Evolutionary conservation across 2,329 filamentous ascomycete species (phyloP).

Genomic region (Verticillium nubilum): DNA sequence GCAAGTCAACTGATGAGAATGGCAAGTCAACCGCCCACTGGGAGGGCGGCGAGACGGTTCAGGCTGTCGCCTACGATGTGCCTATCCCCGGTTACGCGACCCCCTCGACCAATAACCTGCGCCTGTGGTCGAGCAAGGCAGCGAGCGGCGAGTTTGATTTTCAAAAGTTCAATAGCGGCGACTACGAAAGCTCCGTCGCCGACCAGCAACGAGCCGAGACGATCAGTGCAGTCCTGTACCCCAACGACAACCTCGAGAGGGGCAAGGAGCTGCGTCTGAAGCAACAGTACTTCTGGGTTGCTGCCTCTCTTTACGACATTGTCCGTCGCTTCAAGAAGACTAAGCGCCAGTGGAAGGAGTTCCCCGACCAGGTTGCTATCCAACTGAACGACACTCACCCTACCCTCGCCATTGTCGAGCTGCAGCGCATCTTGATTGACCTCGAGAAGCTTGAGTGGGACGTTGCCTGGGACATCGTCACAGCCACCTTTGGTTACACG

Average conservation of each 20-base stretch:
- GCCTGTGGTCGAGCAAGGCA: slow-evolving; percentile 96
- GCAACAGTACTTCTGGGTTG: slow-evolving; percentile 99
- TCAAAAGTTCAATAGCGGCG: slow-evolving; percentile 97
- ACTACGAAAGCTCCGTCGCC: slow-evolving; percentile 97
- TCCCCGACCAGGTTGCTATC: slow-evolving; percentile 91
- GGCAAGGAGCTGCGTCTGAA: slow-evolving; percentile 97
- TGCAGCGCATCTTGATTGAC: slow-evolving; percentile 89
- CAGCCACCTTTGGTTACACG: slow-evolving; percentile 83
- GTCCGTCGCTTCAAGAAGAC: slow-evolving; percentile 98
- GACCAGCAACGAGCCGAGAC: slow-evolving; percentile 98
- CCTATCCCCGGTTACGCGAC: slow-evolving; percentile 88
- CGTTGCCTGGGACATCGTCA: slow-evolving; percentile 79
- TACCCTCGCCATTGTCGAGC: slow-evolving; percentile 89
- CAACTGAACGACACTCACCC: slow-evolving; percentile 98
- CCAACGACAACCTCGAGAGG: slow-evolving; percentile 93
- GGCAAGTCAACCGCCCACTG: slow-evolving; percentile 73
- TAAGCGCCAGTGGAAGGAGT: slow-evolving; percentile 83
- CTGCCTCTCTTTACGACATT: slow-evolving; percentile 92
- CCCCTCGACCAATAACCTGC: slow-evolving; percentile 88
- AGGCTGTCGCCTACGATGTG: slow-evolving; percentile 90
- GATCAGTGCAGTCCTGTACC: slow-evolving; percentile 94
- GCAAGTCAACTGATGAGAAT: slow-evolving; percentile 66
- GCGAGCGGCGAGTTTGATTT: slow-evolving; percentile 98
- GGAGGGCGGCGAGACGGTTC: slow-evolving; percentile 91
- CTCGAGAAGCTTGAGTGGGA: slow-evolving; percentile 91